Conservation (phyloP, 306 rosid species). For the Hippophae gyantsensis region DNA sequence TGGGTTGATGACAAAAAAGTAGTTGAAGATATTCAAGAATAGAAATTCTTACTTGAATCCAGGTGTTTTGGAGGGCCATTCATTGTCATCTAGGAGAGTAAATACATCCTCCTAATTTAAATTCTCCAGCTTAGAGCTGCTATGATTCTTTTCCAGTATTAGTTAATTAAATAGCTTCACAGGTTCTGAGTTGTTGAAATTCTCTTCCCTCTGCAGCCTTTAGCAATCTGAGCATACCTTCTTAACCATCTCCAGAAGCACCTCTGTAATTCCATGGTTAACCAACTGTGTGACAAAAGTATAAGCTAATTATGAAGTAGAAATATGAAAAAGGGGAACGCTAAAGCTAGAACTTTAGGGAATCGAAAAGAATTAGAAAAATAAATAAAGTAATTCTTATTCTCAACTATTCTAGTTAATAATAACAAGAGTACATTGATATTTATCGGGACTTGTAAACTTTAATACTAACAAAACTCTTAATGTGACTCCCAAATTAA, state of each 20-base stretch:
- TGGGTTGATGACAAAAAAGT: no score
- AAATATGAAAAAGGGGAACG: not conserved
- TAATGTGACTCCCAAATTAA: no score
- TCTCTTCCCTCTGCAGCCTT: slow-evolving; percentile 68
- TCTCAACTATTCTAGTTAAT: no score
- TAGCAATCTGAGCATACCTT: slow-evolving; percentile 53
- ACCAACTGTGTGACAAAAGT: slow-evolving; percentile 41
- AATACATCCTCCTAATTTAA: slow-evolving; percentile 92
- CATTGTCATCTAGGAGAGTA: slow-evolving; percentile 55
- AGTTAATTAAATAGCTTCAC: slow-evolving; percentile 43
- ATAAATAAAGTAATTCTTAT: no score
- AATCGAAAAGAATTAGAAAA: no score
- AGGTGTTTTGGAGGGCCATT: slow-evolving; percentile 72
- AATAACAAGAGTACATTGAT: no score
- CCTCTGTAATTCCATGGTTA: slow-evolving; percentile 87
- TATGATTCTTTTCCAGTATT: slow-evolving; percentile 26
- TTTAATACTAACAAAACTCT: no score
- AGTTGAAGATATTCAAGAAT: not conserved
- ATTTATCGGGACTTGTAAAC: no score
- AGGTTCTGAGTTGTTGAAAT: slow-evolving; percentile 49
- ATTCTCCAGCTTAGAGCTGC: slow-evolving; percentile 40
- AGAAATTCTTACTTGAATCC: slow-evolving; percentile 54
- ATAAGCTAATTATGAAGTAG: no score
- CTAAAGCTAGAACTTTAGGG: no score
- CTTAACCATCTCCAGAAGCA: slow-evolving; percentile 88